phyloP scores from a whole-genome alignment of 768 basidiomycete genomes.

The Boletus rufocinnamomeus region DNA sequence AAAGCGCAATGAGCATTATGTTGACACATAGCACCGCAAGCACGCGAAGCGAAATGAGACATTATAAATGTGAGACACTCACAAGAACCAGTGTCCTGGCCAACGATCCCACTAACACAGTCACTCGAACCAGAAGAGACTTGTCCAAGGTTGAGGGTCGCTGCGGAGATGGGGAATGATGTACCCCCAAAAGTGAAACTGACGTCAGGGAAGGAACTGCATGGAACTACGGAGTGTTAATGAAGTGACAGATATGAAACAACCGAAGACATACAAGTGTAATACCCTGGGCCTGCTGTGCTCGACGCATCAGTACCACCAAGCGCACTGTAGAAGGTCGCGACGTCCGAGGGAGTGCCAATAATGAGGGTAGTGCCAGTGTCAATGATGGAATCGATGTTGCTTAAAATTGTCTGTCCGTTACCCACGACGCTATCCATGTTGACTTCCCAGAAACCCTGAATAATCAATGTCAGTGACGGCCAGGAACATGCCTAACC shows the following conservation, averaged over 20 bases:
- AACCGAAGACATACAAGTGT: conserved; percentile 33
- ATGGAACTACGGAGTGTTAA: conserved; percentile 26
- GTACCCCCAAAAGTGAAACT: conserved; percentile 41
- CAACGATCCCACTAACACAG: conserved; percentile 37
- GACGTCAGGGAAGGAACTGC: conserved; percentile 28
- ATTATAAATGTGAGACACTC: background rate
- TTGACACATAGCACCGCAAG: background rate
- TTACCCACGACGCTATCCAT: conserved; percentile 9
- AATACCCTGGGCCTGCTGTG: conserved; percentile 29
- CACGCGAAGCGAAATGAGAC: too few relatives aligned
- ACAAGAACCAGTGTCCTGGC: background rate
- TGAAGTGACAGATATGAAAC: background rate
- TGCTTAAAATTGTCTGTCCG: conserved; percentile 3
- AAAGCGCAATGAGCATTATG: background rate
- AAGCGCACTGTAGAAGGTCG: conserved; percentile 22
- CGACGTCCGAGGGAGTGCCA: conserved; percentile 13
- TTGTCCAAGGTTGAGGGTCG: conserved; percentile 42
- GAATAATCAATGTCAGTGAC: background rate
- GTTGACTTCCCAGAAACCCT: conserved; percentile 25
- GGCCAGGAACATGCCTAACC: background rate
- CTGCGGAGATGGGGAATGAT: conserved; percentile 33
- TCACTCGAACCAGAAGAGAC: conserved; percentile 20
- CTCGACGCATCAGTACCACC: conserved; percentile 27
- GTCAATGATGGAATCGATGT: conserved; percentile 19
- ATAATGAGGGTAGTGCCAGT: conserved; percentile 25